These are phyloP conservation scores for Fonsecaea pugnacius DNA, from an alignment of 2,329 filamentous ascomycete species.

Conservation along the genomic window DNA sequence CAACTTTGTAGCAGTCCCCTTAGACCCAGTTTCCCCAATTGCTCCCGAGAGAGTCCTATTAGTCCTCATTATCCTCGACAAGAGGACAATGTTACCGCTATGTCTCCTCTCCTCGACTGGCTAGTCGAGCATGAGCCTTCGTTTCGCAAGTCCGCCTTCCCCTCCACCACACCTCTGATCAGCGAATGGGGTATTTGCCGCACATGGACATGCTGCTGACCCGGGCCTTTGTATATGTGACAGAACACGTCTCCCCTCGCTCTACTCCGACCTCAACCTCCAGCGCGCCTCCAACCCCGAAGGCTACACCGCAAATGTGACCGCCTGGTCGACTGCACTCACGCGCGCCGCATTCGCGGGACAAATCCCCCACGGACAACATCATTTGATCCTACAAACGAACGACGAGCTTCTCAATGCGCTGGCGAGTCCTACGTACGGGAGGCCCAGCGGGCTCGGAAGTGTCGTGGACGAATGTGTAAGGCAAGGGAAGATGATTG, in stretches of 20 bases:
- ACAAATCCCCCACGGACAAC: constrained; percentile 53
- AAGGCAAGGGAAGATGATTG: constrained; percentile 69
- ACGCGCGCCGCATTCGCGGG: constrained; percentile 70
- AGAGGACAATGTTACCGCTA: constrained; percentile 12
- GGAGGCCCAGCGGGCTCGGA: constrained; percentile 78
- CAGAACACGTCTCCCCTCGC: constrained; percentile 77
- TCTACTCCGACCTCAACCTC: constrained; percentile 83
- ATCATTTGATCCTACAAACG: constrained; percentile 55
- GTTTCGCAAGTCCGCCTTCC: constrained; percentile 34
- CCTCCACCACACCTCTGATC: not conserved
- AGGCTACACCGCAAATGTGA: constrained; percentile 78
- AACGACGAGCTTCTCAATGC: constrained; percentile 69
- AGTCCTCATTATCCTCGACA: not conserved
- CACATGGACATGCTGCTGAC: constrained; percentile 3
- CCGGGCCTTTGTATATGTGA: constrained; percentile 30
- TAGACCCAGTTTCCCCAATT: not conserved
- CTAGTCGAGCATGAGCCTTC: constrained; percentile 37
- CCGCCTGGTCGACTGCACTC: constrained; percentile 77
- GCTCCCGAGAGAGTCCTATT: not conserved
- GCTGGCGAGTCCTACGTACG: constrained; percentile 77
- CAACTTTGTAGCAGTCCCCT: not conserved
- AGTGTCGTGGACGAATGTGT: constrained; percentile 79
- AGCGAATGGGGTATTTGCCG: not conserved
- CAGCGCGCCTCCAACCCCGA: constrained; percentile 80
- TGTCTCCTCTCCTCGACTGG: constrained; percentile 35